These are phyloP conservation scores for Penicillium salamii DNA, from an alignment of 495 filamentous ascomycete genomes.

Conservation along the genomic window DNA sequence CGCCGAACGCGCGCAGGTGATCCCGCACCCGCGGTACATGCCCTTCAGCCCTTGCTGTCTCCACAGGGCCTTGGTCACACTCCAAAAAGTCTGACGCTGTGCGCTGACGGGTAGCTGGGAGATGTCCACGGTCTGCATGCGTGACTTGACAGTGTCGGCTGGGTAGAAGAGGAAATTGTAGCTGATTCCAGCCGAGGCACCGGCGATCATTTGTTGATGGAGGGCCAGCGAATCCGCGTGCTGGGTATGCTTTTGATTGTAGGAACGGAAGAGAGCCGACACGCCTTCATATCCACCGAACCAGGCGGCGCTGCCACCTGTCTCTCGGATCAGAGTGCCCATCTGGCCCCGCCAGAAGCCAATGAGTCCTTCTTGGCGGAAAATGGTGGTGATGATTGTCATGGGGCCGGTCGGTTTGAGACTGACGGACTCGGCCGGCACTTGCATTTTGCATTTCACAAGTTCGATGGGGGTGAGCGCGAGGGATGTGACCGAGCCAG, in stretches of 20 bases:
- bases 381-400: conserved; percentile 69
- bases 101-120: conserved; percentile 24
- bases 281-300: conserved; percentile 90
- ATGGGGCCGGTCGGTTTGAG: conserved; percentile 47
- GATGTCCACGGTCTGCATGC: conserved; percentile 89
- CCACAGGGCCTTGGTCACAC: conserved; percentile 70
- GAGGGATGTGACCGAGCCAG: conserved; percentile 87
- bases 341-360: conserved; percentile 96
- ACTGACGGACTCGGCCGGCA: conserved; percentile 49
- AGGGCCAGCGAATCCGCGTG: conserved; percentile 35
- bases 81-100: conserved; percentile 61
- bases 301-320: conserved; percentile 91
- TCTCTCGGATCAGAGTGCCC: conserved; percentile 91
- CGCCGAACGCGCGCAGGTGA: conserved; percentile 81
- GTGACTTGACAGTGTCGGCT: conserved; percentile 92
- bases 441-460: conserved; percentile 98
- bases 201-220: conserved; percentile 81
- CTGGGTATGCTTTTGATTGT: conserved; percentile 18
- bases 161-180: conserved; percentile 98
- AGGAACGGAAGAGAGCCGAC: conserved; percentile 58
- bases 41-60: conserved; percentile 74
- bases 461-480: conserved; percentile 94
- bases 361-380: conserved; percentile 70
- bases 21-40: conserved; percentile 91
- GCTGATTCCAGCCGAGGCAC: conserved; percentile 86